A percentile compares a stretch with the other conserved stretches of the same genome.
These are phyloP conservation scores for Ophiostoma ulmi DNA, from an alignment of 2,329 filamentous ascomycete species.

Conservation along the genomic window DNA sequence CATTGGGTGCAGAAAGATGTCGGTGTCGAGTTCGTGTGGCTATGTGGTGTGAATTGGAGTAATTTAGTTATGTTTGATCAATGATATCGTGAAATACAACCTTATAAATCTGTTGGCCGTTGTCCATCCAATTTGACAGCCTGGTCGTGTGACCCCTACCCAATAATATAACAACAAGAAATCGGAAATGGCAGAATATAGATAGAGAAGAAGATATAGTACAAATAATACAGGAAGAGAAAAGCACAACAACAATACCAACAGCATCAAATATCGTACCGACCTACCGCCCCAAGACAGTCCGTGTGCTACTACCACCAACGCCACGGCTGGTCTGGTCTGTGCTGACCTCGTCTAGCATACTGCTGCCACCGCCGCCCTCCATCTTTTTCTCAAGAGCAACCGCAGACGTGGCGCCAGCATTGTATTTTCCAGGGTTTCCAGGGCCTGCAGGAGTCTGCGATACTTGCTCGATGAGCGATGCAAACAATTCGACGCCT, in stretches of 20 bases:
- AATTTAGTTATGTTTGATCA: neutral
- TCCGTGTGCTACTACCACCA: slow-evolving; percentile 27
- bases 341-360: slow-evolving; percentile 7
- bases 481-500: slow-evolving; percentile 43
- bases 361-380: slow-evolving; percentile 13
- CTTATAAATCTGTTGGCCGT: neutral
- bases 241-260: neutral
- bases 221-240: neutral
- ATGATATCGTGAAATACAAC: neutral
- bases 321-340: slow-evolving; percentile 21
- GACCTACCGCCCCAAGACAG: slow-evolving; percentile 20
- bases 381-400: neutral
- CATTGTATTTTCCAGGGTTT: neutral
- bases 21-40: neutral
- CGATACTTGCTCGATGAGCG: slow-evolving; percentile 6
- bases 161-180: neutral
- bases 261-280: neutral
- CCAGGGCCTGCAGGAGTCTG: no score
- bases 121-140: neutral
- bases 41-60: neutral
- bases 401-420: neutral
- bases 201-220: neutral
- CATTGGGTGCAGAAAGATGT: neutral
- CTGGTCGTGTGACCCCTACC: neutral
- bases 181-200: neutral